phyloP scores from a whole-genome alignment of 225 moss, liverwort and hornwort species.

The Rhytidiadelphus loreus region DNA sequence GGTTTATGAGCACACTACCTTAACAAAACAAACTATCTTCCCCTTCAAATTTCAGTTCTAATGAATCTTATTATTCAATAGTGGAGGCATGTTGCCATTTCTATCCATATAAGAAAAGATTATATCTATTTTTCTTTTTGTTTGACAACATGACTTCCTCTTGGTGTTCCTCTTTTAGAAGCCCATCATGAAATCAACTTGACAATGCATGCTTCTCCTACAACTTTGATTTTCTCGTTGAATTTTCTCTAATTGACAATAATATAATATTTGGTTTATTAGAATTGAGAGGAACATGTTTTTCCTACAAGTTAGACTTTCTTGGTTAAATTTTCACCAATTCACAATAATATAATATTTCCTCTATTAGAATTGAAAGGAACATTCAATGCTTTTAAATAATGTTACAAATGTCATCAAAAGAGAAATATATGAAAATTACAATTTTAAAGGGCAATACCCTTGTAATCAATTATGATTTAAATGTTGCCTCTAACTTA shows the following conservation, averaged over 20 bases:
- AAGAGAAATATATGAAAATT: not conserved
- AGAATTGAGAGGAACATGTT: too few relatives aligned
- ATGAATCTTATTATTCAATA: not conserved
- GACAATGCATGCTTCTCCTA: not conserved
- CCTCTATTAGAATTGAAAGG: accelerated
- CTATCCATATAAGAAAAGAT: not conserved
- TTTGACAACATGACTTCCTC: too few relatives aligned
- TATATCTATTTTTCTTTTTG: not conserved
- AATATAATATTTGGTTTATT: not conserved
- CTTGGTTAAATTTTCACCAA: too few relatives aligned
- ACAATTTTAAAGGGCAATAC: not conserved
- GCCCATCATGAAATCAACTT: too few relatives aligned
- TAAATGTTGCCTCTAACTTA: not conserved
- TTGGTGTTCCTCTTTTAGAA: not conserved
- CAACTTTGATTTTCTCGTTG: not conserved
- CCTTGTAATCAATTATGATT: not conserved
- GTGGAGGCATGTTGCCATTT: too few relatives aligned
- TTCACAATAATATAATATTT: not conserved
- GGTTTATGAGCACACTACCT: too few relatives aligned
- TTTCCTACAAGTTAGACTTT: not conserved
- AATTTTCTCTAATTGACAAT: too few relatives aligned
- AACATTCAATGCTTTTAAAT: not conserved
- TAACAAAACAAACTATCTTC: not conserved
- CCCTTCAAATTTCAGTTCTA: too few relatives aligned
- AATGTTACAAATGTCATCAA: accelerated